phyloP scores from a whole-genome alignment of 1,284 basidiomycete species.

The Cryptococcus wingfieldii region DNA sequence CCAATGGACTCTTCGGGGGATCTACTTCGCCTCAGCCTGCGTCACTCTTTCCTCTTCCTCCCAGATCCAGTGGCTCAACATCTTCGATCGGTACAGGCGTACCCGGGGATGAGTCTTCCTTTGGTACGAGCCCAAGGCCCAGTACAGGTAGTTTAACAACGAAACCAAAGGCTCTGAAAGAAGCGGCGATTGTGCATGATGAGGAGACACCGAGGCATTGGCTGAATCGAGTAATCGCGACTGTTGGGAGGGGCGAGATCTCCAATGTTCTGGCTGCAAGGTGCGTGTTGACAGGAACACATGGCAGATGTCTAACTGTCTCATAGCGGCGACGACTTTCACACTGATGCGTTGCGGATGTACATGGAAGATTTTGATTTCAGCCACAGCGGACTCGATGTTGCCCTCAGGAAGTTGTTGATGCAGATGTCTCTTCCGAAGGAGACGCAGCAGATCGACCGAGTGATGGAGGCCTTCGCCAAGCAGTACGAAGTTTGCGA shows the following conservation, averaged over 20 bases:
- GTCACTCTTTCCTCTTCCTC: conserved; percentile 35
- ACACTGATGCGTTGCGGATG: conserved; percentile 63
- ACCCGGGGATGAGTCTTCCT: conserved; percentile 11
- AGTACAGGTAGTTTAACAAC: conserved; percentile 23
- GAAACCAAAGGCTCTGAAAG: conserved; percentile 12
- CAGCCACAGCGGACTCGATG: conserved; percentile 72
- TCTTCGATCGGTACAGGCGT: conserved; percentile 16
- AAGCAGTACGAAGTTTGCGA: conserved; percentile 80
- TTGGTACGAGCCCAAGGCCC: conserved; percentile 25
- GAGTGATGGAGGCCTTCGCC: conserved; percentile 94
- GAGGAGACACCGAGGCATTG: conserved; percentile 69
- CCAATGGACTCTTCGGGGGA: conserved; percentile 31
- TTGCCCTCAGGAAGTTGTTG: conserved; percentile 82
- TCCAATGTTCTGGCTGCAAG: conserved; percentile 73
- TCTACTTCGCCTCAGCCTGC: conserved; percentile 30
- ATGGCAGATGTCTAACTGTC: not conserved
- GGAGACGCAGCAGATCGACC: conserved; percentile 98
- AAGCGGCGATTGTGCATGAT: conserved; percentile 9
- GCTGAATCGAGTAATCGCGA: conserved; percentile 59
- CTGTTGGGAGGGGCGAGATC: conserved; percentile 70
- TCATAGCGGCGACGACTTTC: conserved; percentile 68
- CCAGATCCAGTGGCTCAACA: conserved; percentile 32
- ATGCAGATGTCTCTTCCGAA: conserved; percentile 87
- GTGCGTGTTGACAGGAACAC: conserved; percentile 50
- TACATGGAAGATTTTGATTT: conserved; percentile 83